Conservation (phyloP, 345 rosid species). For the Sisymbrium altissimum region DNA sequence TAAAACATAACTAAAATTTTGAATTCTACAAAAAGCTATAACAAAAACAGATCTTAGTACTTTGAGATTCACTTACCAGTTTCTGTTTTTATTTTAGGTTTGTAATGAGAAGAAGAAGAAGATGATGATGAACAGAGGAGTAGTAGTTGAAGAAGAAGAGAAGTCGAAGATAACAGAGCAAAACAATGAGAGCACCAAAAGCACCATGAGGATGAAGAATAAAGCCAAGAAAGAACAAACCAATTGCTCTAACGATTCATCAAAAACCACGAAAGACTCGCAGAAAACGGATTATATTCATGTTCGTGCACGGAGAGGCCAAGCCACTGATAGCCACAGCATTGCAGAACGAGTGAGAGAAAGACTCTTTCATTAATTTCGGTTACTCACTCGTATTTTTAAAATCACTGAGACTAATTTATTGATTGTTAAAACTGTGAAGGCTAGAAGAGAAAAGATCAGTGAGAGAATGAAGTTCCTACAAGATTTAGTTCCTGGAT, state of each 20-base stretch:
- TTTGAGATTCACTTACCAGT: not conserved
- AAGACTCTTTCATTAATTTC: not conserved
- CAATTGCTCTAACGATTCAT: slow-evolving; percentile 58
- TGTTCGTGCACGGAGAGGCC: slow-evolving; percentile 94
- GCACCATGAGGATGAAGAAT: slow-evolving; percentile 31
- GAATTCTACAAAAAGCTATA: not conserved
- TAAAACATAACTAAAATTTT: slow-evolving; percentile 34
- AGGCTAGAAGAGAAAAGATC: slow-evolving; percentile 97
- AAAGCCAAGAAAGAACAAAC: slow-evolving; percentile 34
- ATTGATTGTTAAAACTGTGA: not conserved
- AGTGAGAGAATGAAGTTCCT: slow-evolving; percentile 95
- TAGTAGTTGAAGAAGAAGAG: slow-evolving; percentile 40
- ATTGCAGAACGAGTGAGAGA: slow-evolving; percentile 90
- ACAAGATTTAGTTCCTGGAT: slow-evolving; percentile 98
- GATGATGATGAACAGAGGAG: slow-evolving; percentile 10
- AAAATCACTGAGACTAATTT: not conserved
- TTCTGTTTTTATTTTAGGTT: slow-evolving; percentile 1
- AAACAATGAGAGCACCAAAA: slow-evolving; percentile 38
- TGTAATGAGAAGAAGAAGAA: slow-evolving; percentile 13
- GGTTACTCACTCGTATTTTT: not conserved
- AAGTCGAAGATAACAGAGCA: slow-evolving; percentile 59
- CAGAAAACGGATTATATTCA: slow-evolving; percentile 77
- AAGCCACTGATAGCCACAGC: slow-evolving; percentile 98
- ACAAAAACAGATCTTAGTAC: not conserved
- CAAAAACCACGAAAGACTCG: slow-evolving; percentile 41